phyloP scores from a whole-genome alignment of 192 early-diverging fungal genomes.

The Coemansia interrupta region DNA sequence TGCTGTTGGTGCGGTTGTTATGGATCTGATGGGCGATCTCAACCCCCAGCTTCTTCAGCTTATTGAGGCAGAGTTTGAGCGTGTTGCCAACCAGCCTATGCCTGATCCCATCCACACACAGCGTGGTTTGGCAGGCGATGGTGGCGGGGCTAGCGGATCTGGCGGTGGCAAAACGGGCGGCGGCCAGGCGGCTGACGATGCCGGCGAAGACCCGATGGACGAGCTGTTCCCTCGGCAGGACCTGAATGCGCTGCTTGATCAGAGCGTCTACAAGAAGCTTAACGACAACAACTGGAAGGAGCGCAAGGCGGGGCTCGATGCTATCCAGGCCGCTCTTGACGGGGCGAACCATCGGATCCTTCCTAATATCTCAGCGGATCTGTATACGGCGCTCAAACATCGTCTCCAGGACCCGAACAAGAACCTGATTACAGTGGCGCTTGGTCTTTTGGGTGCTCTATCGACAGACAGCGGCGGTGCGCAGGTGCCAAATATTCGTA shows the following conservation, averaged over 20 bases:
- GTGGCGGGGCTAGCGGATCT: slow-evolving; percentile 2
- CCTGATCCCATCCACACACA: slow-evolving; percentile 50
- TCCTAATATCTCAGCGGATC: slow-evolving; percentile 70
- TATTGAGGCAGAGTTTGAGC: slow-evolving; percentile 92
- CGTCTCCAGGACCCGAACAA: slow-evolving; percentile 90
- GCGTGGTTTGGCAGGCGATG: slow-evolving; percentile 10
- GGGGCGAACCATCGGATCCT: slow-evolving; percentile 77
- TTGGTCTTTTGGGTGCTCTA: slow-evolving; percentile 75
- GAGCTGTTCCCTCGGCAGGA: slow-evolving; percentile 87
- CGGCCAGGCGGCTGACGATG: not conserved
- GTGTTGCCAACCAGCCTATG: slow-evolving; percentile 62
- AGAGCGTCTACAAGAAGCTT: slow-evolving; percentile 56
- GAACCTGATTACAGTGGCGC: slow-evolving; percentile 73
- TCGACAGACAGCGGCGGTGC: slow-evolving; percentile 83
- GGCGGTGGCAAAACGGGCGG: not conserved
- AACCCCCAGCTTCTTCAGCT: slow-evolving; percentile 73
- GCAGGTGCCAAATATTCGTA: slow-evolving; percentile 66
- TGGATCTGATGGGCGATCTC: slow-evolving; percentile 82
- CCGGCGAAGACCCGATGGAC: slow-evolving; percentile 63
- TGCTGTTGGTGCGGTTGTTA: slow-evolving; percentile 79
- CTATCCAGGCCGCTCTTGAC: slow-evolving; percentile 70
- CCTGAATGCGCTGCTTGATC: slow-evolving; percentile 61
- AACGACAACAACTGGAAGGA: slow-evolving; percentile 86
- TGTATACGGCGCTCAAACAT: slow-evolving; percentile 74
- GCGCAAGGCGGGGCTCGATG: slow-evolving; percentile 87